Percentiles rank a stretch among this genome's conserved stretches.
phyloP scores from a whole-genome alignment of 352 stramenopile species.

The Phytophthora cactorum region DNA sequence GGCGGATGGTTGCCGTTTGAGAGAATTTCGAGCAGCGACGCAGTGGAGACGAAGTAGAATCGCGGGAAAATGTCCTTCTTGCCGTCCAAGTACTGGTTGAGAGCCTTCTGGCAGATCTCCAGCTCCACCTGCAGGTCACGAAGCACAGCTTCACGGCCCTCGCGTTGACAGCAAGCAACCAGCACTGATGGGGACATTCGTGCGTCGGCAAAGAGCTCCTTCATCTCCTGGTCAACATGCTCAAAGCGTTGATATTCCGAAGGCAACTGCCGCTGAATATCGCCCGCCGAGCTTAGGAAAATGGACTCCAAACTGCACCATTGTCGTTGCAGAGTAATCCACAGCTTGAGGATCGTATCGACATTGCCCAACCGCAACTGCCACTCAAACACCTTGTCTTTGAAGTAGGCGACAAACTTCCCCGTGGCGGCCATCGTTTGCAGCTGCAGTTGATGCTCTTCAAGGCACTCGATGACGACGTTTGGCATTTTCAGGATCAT shows the following conservation, averaged over 20 bases:
- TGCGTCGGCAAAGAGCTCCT: constrained; percentile 72
- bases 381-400: constrained; percentile 95
- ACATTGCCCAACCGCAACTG: constrained; percentile 92
- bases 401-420: constrained; percentile 97
- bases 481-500: constrained; percentile 92
- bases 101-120: constrained; percentile 95
- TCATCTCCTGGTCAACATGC: constrained; percentile 89
- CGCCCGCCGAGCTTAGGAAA: constrained; percentile 90
- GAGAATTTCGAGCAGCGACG: constrained; percentile 95
- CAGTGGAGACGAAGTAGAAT: constrained; percentile 98
- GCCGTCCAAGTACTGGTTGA: constrained; percentile 96
- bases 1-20: constrained; percentile 92
- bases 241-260: constrained; percentile 92
- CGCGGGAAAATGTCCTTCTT: constrained; percentile 97
- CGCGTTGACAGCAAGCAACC: constrained; percentile 69
- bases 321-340: constrained; percentile 89
- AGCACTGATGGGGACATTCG: constrained; percentile 73
- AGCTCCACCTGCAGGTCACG: constrained; percentile 88
- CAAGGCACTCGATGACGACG: constrained; percentile 93
- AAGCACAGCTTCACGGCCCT: constrained; percentile 83
- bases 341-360: constrained; percentile 94
- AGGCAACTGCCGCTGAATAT: constrained; percentile 94
- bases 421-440: constrained; percentile 97
- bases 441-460: constrained; percentile 95
- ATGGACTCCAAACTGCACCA: constrained; percentile 96